Evolutionary conservation across 208 protist genomes (phyloP), one percentile per base, ranked within the genome.

Genomic region (Trypanosoma mega): DNA sequence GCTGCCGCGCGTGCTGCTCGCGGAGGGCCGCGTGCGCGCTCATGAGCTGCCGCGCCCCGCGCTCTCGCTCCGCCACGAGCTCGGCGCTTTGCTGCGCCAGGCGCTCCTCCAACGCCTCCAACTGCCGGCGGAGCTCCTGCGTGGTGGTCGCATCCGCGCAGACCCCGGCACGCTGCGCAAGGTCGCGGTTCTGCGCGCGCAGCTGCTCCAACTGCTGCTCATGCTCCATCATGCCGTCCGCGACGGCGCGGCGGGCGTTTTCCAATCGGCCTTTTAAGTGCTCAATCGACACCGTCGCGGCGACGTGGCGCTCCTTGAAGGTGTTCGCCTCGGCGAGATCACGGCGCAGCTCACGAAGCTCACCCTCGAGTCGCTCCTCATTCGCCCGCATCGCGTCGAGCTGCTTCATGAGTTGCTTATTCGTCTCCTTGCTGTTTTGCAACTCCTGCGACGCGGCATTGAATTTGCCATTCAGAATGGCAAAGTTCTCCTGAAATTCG

Each of bases 401-500:
- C 57, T 80, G 68, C 26, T 76, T 64, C 36, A 70, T 63, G n/a
- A 79, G 57, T 14, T 68, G 48, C 55, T 74, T 74, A 45, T 44
- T 68, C 55, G 34, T n/a, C 36, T 69, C 76, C 51, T 49, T 51
- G 58, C 67, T 68, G 26, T 56, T 66, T 27, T 73, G 48, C 39
- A 85, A 51, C 51, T 87, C 72, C 24, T 87, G 73, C 20, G 50
- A 31, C 12, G 80, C 37, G 12, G 64, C 71, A 53, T 78, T 85
- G 75, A 82, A 87, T 55, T 89, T 90, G 24, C 66, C 80, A 41
- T 70, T 88, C 18, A 94, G 70, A 8, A 63, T 68, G 33, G 84
- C 68, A 46, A 94, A 94, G 68, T 94, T 94, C 33, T 82, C 74
- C 51, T 89, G 81, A 56, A 88, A 94, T 73, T 91, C 84, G 9